Evolutionary conservation across 1,284 basidiomycete genomes (phyloP).

Genomic region (Chalciporus piperatoides): DNA sequence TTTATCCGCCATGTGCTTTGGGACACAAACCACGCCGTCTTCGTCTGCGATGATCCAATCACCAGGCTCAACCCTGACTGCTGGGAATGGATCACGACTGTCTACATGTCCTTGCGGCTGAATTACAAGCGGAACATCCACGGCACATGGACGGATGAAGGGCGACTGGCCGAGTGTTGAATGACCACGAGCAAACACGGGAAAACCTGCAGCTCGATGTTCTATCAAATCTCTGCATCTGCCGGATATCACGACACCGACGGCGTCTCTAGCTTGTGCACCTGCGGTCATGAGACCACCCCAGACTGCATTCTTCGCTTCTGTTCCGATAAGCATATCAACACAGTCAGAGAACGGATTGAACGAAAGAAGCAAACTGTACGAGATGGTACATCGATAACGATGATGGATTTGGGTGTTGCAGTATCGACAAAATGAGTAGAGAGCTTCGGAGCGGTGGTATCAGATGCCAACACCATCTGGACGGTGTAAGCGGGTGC

Average conservation of each 20-base stretch:
- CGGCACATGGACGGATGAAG: constrained; percentile 79
- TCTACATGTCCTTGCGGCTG: constrained; percentile 34
- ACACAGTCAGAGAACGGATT: constrained; percentile 2
- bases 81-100: constrained; percentile 42
- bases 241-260: constrained; percentile 80
- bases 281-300: constrained; percentile 90
- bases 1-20: constrained; percentile 50
- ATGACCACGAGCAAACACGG: constrained; percentile 76
- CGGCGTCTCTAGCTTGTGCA: constrained; percentile 63
- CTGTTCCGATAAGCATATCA: constrained; percentile 37
- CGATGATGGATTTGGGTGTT: constrained; percentile 62
- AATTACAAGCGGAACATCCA: constrained; percentile 75
- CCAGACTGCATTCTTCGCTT: constrained; percentile 83
- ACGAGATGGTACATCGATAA: constrained; percentile 79
- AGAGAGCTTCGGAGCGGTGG: constrained; percentile 59
- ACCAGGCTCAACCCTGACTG: constrained; percentile 66
- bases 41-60: constrained; percentile 86
- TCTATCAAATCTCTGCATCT: constrained; percentile 81
- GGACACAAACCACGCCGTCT: constrained; percentile 88
- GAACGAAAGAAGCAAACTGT: constrained; percentile 26
- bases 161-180: constrained; percentile 88
- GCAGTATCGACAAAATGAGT: constrained; percentile 86
- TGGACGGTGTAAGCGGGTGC: constrained; percentile 90
- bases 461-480: constrained; percentile 71
- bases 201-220: constrained; percentile 64